phyloP scores from a whole-genome alignment of 441 rosid genomes.

The Gossypium davidsonii region DNA sequence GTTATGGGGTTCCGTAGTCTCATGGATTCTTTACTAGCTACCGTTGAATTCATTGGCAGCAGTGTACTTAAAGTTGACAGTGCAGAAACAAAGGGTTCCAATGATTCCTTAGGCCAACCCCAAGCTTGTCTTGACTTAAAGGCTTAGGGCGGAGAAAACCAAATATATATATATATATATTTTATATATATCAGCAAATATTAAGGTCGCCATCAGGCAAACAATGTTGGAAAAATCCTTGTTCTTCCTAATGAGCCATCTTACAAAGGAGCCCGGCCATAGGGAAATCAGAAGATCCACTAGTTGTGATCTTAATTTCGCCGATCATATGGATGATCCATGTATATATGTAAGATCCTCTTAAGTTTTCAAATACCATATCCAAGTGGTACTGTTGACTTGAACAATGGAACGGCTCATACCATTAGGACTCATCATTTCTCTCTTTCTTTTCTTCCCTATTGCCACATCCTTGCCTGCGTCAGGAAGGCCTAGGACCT shows the following conservation, averaged over 20 bases:
- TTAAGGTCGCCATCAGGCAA: background rate
- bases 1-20: no score
- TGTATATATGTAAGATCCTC: background rate
- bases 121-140: background rate
- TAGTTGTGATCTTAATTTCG: background rate
- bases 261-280: background rate
- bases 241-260: no score
- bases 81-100: background rate
- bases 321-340: background rate
- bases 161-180: no score
- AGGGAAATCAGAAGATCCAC: background rate
- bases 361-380: background rate
- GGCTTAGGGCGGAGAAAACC: no score
- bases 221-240: background rate
- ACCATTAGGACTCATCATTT: conserved; percentile 7
- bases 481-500: background rate
- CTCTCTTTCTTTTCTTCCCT: conserved; percentile 11
- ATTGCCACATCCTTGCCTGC: conserved; percentile 8
- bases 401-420: conserved; percentile 17
- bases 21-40: background rate
- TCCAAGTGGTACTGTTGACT: background rate
- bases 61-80: background rate
- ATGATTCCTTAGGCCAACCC: background rate
- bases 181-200: no score
- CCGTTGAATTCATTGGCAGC: background rate